phyloP scores from a whole-genome alignment of 202 grass and related monocot species.

The Carex arenaria region DNA sequence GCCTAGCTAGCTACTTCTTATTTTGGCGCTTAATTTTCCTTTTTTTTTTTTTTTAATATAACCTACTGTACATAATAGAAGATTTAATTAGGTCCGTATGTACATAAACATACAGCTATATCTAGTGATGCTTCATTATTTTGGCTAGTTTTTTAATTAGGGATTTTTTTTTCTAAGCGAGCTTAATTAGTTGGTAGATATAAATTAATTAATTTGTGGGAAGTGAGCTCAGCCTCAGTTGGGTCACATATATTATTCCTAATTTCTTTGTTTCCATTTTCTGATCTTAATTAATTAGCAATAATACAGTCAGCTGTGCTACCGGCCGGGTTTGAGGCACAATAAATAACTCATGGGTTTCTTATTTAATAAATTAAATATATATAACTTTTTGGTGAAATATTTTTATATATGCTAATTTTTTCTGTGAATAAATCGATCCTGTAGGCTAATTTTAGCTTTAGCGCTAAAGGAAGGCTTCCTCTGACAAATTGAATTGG shows the following conservation, averaged over 20 bases:
- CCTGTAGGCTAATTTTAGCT: neutral
- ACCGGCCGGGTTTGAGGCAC: neutral
- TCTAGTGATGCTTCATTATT: neutral
- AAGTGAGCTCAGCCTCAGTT: neutral
- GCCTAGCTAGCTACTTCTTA: neutral
- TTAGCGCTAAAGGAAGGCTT: neutral
- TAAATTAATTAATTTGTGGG: neutral
- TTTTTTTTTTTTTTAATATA: neutral
- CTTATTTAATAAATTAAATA: too few species aligned
- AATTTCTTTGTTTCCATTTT: neutral
- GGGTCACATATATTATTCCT: neutral
- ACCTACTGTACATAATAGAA: constrained; percentile 3
- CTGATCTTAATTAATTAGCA: neutral
- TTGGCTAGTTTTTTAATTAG: neutral
- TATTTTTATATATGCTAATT: too few species aligned
- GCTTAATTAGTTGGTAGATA: neutral
- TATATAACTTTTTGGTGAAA: neutral
- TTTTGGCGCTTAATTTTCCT: neutral
- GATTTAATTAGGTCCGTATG: neutral
- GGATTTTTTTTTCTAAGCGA: neutral
- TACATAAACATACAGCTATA: constrained; percentile 2
- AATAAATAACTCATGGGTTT: too few species aligned
- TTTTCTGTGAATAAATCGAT: neutral
- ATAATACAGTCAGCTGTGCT: neutral
- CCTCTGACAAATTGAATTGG: neutral